A percentile compares a stretch with the other conserved stretches of the same genome.
phyloP scores from a whole-genome alignment of 2,329 filamentous ascomycete genomes.

The Epichloe sp. region DNA sequence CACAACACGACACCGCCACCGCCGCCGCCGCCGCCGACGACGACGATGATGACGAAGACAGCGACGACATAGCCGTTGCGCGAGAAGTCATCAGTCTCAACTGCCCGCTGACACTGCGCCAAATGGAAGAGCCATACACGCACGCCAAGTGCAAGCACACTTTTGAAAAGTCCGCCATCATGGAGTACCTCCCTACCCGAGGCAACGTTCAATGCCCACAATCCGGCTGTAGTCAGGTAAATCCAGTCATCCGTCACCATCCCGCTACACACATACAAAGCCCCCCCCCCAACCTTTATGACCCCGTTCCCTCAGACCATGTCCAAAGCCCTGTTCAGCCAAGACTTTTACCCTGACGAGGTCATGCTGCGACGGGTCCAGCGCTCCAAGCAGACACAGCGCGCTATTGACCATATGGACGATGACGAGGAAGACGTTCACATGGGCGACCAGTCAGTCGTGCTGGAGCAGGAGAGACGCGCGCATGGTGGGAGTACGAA shows the following conservation, averaged over 20 bases:
- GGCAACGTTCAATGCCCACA: conserved; percentile 45
- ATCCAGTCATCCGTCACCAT: not conserved
- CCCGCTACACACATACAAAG: not conserved
- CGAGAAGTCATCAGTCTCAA: conserved; percentile 51
- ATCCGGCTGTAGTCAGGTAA: conserved; percentile 47
- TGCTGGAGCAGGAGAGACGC: conserved; percentile 13
- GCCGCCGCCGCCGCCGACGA: conserved; percentile 3
- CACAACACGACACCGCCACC: not conserved
- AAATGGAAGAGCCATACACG: conserved; percentile 53
- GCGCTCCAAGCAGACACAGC: conserved; percentile 33
- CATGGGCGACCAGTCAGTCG: conserved; percentile 12
- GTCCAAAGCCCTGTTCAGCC: conserved; percentile 19
- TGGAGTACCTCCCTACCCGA: conserved; percentile 37
- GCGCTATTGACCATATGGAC: conserved; percentile 27
- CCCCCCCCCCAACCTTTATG: not conserved
- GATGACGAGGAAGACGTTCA: conserved; percentile 21
- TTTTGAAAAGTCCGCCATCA: conserved; percentile 54
- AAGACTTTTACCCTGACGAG: conserved; percentile 44
- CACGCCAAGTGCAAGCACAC: conserved; percentile 57
- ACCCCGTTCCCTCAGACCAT: conserved; percentile 27
- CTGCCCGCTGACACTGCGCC: conserved; percentile 54
- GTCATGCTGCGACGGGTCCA: conserved; percentile 44
- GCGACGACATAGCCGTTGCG: conserved; percentile 57
- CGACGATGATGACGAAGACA: conserved; percentile 35
- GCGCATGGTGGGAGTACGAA: conserved; percentile 13